Conservation (phyloP, 257 asterid species). For the Verbascum thapsus region DNA sequence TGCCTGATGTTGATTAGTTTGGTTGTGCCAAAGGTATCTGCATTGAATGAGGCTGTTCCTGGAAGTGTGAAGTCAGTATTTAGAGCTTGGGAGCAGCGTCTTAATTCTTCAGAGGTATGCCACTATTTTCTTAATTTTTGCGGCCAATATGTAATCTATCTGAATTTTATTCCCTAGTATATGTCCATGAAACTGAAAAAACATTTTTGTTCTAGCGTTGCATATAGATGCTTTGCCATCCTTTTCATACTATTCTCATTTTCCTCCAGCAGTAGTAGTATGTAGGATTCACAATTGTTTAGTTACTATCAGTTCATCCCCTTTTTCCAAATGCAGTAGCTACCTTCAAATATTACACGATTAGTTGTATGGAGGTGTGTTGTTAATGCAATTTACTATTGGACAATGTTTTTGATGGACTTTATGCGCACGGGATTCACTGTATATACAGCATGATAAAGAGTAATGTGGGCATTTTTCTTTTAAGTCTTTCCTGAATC, state of each 20-base stretch:
- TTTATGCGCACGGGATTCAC: background rate
- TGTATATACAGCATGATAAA: background rate
- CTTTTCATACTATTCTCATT: background rate
- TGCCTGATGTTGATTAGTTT: slow-evolving; percentile 14
- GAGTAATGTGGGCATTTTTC: background rate
- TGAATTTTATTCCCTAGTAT: background rate
- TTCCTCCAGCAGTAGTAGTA: slow-evolving; percentile 6
- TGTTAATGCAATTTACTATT: slow-evolving; percentile 5
- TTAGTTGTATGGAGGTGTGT: slow-evolving; percentile 4
- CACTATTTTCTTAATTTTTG: slow-evolving; percentile 10
- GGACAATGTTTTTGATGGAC: background rate
- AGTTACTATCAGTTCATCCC: background rate
- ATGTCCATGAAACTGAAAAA: background rate
- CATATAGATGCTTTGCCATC: background rate
- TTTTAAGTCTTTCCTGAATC: background rate
- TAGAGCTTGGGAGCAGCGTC: slow-evolving; percentile 93
- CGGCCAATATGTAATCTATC: slow-evolving; percentile 7
- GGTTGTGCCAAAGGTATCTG: slow-evolving; percentile 65
- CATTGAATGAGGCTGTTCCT: slow-evolving; percentile 81
- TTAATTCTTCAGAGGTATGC: slow-evolving; percentile 74
- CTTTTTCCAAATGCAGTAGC: slow-evolving; percentile 6
- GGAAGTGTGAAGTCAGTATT: slow-evolving; percentile 92
- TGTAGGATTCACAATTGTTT: slow-evolving; percentile 3
- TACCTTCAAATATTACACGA: slow-evolving; percentile 8
- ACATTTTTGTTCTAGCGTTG: background rate